Conservation (phyloP, 306 rosid species). For the Begonia fuchsioides region DNA sequence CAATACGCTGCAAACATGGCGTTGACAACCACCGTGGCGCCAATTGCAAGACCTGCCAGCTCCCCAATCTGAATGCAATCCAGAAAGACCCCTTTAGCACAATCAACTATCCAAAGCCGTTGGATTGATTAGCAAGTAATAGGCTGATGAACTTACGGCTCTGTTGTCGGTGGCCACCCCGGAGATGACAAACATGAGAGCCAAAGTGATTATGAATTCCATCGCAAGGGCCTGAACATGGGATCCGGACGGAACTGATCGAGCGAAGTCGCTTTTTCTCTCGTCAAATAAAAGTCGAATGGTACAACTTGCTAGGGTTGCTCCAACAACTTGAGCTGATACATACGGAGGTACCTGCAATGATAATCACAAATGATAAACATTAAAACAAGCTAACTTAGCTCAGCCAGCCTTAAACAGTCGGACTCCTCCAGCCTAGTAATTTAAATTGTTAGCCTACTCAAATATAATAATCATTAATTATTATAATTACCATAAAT, state of each 20-base stretch:
- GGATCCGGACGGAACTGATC: conserved; percentile 44
- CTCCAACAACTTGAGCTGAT: conserved; percentile 47
- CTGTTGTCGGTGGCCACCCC: conserved; percentile 79
- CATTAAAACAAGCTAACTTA: too few relatives aligned
- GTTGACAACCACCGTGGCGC: conserved; percentile 56
- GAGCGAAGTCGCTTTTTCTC: conserved; percentile 26
- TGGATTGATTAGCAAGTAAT: too few relatives aligned
- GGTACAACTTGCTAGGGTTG: conserved; percentile 71
- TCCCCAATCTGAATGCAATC: conserved; percentile 50
- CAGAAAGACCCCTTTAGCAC: too few relatives aligned
- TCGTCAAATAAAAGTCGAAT: conserved; percentile 42
- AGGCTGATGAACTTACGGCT: conserved; percentile 29
- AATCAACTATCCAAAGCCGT: too few relatives aligned
- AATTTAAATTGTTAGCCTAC: too few relatives aligned
- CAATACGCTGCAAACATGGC: conserved; percentile 65
- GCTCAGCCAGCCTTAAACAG: too few relatives aligned
- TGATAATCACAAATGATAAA: too few relatives aligned
- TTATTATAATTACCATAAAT: too few relatives aligned
- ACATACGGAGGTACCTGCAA: conserved; percentile 58
- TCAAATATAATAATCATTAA: too few relatives aligned
- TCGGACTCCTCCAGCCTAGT: too few relatives aligned
- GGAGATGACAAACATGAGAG: conserved; percentile 63
- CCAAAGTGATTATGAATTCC: conserved; percentile 73
- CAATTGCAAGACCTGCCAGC: conserved; percentile 78
- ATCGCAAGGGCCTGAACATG: conserved; percentile 46